Evolutionary conservation across 768 basidiomycete genomes (phyloP).

Genomic region (Dioszegia hungarica): DNA sequence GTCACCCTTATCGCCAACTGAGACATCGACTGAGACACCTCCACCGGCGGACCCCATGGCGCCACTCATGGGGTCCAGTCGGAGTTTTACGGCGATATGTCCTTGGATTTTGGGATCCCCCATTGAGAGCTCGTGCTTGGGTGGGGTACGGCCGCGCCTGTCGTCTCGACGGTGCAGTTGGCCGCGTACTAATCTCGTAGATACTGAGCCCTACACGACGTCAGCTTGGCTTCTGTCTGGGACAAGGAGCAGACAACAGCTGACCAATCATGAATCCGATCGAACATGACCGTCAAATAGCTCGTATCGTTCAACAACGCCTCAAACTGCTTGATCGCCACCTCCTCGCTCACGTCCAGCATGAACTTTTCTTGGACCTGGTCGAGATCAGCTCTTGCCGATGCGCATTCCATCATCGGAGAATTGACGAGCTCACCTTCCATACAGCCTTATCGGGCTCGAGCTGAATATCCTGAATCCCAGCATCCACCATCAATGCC

Average conservation of each 20-base stretch:
- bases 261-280: conserved; percentile 67
- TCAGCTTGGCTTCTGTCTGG: not conserved
- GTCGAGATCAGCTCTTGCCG: conserved; percentile 6
- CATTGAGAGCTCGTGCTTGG: no score
- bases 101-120: no score
- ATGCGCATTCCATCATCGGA: not conserved
- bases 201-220: conserved; percentile 32
- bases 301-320: conserved; percentile 87
- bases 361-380: conserved; percentile 96
- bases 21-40: no score
- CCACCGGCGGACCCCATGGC: no score
- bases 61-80: no score
- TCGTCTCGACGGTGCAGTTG: no score
- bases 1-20: no score
- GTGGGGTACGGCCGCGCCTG: no score
- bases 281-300: conserved; percentile 86
- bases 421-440: conserved; percentile 46
- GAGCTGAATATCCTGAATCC: conserved; percentile 92
- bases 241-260: not conserved
- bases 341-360: conserved; percentile 87
- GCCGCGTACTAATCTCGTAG: conserved; percentile 33
- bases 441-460: conserved; percentile 54
- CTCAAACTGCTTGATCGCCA: conserved; percentile 96
- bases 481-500: conserved; percentile 93
- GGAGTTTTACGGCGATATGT: no score